These are phyloP conservation scores for Linum usitatissimum DNA, from an alignment of 345 rosid species.

Conservation along the genomic window DNA sequence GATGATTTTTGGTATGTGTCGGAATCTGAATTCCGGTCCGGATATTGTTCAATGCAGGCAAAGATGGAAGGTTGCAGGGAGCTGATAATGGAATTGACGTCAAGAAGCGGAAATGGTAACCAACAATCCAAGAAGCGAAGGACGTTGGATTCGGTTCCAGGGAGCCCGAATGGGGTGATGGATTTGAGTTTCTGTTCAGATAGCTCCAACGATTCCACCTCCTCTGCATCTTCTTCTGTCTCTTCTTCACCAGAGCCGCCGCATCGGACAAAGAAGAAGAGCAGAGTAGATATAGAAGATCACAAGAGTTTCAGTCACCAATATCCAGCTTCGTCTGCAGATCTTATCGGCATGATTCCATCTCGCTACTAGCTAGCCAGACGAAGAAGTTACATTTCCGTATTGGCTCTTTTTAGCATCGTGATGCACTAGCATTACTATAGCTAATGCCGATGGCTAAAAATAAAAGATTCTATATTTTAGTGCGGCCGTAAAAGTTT, in stretches of 20 bases:
- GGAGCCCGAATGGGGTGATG: slow-evolving; percentile 62
- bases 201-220: slow-evolving; percentile 33
- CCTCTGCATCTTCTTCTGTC: slow-evolving; percentile 34
- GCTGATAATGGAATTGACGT: slow-evolving; percentile 33
- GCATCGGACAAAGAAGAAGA: slow-evolving; percentile 31
- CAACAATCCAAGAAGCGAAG: slow-evolving; percentile 38
- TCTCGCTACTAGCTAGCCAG: slow-evolving; percentile 15
- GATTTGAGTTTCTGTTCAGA: slow-evolving; percentile 50
- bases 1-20: not conserved
- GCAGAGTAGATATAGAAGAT: slow-evolving; percentile 9
- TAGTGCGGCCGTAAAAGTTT: too few species aligned
- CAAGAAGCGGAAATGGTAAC: slow-evolving; percentile 6
- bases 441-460: not conserved
- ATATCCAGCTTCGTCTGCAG: slow-evolving; percentile 11
- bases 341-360: slow-evolving; percentile 17
- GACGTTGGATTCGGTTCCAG: slow-evolving; percentile 38
- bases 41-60: slow-evolving; percentile 34
- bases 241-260: slow-evolving; percentile 60
- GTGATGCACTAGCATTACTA: not conserved
- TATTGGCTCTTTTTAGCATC: not conserved
- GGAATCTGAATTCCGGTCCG: not conserved
- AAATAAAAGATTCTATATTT: slow-evolving; percentile 9
- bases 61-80: slow-evolving; percentile 39
- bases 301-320: slow-evolving; percentile 5
- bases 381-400: not conserved